Percentiles rank a stretch among this genome's conserved stretches.
Evolutionary conservation across 129 eudicot genomes (phyloP).

Genomic region (Kitagawia praeruptora): DNA sequence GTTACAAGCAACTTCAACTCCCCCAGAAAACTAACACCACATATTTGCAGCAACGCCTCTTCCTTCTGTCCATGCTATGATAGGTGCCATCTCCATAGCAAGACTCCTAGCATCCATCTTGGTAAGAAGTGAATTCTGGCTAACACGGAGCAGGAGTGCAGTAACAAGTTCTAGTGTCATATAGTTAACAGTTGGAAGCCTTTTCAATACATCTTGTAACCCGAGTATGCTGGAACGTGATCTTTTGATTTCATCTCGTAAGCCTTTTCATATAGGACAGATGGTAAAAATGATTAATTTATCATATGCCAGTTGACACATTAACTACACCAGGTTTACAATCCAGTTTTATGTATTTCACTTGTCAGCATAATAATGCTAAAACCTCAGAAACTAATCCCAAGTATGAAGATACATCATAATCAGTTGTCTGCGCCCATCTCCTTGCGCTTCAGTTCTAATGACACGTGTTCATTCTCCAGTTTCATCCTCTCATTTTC

Average conservation of each 20-base stretch:
- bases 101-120: no score
- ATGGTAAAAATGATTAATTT: neutral
- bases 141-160: constrained; percentile 79
- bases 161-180: constrained; percentile 85
- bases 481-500: constrained; percentile 78
- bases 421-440: constrained; percentile 30
- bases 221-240: constrained; percentile 66
- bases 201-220: constrained; percentile 68
- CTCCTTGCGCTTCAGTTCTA: constrained; percentile 79
- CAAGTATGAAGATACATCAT: neutral
- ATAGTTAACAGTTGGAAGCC: constrained; percentile 86
- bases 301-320: constrained; percentile 1
- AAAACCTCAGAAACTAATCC: constrained; percentile 4
- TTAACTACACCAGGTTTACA: constrained; percentile 5
- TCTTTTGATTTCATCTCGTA: constrained; percentile 56
- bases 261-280: no score
- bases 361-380: constrained; percentile 12
- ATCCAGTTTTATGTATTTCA: neutral
- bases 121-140: constrained; percentile 90
- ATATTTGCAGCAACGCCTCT: no score
- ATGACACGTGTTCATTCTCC: constrained; percentile 74
- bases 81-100: no score
- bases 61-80: no score
- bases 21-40: no score
- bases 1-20: no score